Evolutionary conservation across 2,329 filamentous ascomycete species (phyloP), one percentile per base, ranked within the genome.

Genomic region (Fusarium sp.): DNA sequence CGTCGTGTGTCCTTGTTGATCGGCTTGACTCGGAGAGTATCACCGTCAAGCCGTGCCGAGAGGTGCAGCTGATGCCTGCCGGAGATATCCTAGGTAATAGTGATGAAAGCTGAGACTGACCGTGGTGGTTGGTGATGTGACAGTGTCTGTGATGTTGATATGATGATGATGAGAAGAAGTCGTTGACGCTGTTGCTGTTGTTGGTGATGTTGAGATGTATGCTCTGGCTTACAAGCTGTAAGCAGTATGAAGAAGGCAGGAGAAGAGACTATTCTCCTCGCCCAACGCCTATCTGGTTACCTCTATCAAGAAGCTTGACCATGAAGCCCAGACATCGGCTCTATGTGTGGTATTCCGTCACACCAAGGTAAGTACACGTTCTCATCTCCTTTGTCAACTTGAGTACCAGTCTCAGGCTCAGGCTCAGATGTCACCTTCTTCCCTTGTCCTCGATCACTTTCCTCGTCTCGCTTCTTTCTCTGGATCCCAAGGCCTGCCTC

Each of bases 101-200:
- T 70, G 53, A 40, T 48, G 37, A 40, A 15, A 16, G 37, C 27
- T 15, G 59, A 63, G 40, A 52, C 61, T 65, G 64, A 60, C 44
- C 27, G 47, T 60, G 55, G 52, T 64, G 56, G 64, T 48, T 69
- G 63, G 50, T 53, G 59, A 55, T 60, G 53, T 65, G 62, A 43
- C 34, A 37, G 60, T 56, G 23, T 23, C 23, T 23, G 23, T 65
- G 68, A 47, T 62, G 61, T 40, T 51, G 59, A 18, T 55, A 47
- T 51, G 59, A 18, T 55, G 57, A 50, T 53, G 62, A 39, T 50
- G 55, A 44, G 41, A 10, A 11, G 31, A 56, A 12, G 53, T 9
- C 48, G 56, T 31, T 58, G 51, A 41, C 8, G 54, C n/a, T 46
- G 47, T 18, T 41, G 58, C 27, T 58, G 62, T n/a, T 60, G 46